phyloP scores from a whole-genome alignment of 768 basidiomycete genomes.

The Rickenella mellea region DNA sequence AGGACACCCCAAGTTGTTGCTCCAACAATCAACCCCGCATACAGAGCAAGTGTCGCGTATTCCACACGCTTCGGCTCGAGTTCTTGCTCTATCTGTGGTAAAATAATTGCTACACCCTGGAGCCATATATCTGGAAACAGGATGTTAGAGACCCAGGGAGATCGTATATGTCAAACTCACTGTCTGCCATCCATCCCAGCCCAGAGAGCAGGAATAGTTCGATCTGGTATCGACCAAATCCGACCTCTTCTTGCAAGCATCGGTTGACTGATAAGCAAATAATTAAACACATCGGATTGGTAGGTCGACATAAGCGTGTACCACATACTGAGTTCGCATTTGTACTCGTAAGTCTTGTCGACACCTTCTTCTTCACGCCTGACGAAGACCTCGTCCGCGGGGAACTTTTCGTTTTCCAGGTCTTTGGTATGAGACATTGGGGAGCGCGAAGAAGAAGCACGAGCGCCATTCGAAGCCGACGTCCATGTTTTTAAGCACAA shows the following conservation, averaged over 20 bases:
- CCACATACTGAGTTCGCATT: conserved; percentile 21
- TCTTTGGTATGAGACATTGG: too few species aligned
- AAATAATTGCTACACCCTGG: conserved; percentile 36
- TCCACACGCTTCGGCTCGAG: conserved; percentile 32
- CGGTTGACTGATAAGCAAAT: conserved; percentile 26
- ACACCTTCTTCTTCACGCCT: conserved; percentile 21
- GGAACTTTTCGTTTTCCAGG: too few species aligned
- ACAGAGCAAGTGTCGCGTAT: conserved; percentile 37
- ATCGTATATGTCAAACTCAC: conserved; percentile 19
- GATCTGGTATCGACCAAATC: conserved; percentile 40
- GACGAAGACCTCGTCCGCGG: too few species aligned
- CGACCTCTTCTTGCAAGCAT: conserved; percentile 38
- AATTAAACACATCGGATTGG: background rate
- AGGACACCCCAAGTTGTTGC: conserved; percentile 39
- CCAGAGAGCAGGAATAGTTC: conserved; percentile 38
- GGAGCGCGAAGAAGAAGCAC: too few species aligned
- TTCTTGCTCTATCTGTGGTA: conserved; percentile 33
- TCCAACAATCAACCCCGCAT: conserved; percentile 38
- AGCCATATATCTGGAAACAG: conserved; percentile 29
- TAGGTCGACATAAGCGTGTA: background rate
- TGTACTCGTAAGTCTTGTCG: conserved; percentile 22
- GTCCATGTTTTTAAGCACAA: too few species aligned
- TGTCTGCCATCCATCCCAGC: conserved; percentile 41
- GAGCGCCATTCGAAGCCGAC: too few species aligned
- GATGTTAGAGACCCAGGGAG: background rate